Evolutionary conservation across 805 yeast species (phyloP).

Genomic region (Wickerhamomyces sydowiorum): DNA sequence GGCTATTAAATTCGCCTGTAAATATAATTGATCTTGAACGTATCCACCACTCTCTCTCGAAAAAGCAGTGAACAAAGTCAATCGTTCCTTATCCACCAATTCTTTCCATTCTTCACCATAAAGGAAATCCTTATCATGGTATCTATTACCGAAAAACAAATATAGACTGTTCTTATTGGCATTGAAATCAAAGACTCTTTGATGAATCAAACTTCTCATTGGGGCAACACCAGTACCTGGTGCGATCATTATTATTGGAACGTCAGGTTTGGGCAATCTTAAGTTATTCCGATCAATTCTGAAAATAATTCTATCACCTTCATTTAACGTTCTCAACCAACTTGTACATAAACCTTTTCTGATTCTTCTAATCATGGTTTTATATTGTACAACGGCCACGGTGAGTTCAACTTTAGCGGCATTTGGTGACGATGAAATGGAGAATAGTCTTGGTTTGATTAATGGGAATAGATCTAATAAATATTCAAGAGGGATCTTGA

Average conservation of each 20-base stretch:
- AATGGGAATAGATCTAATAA: slow-evolving; percentile 73
- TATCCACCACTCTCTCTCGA: slow-evolving; percentile 56
- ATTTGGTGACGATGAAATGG: slow-evolving; percentile 65
- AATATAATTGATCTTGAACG: slow-evolving; percentile 71
- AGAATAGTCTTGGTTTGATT: slow-evolving; percentile 76
- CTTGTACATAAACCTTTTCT: slow-evolving; percentile 80
- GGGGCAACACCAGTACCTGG: slow-evolving; percentile 99
- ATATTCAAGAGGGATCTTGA: slow-evolving; percentile 71
- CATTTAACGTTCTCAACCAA: slow-evolving; percentile 52
- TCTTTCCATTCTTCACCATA: slow-evolving; percentile 51
- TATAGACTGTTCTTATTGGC: slow-evolving; percentile 29
- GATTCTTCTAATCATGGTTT: slow-evolving; percentile 68
- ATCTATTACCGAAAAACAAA: slow-evolving; percentile 75
- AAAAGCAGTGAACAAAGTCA: slow-evolving; percentile 39
- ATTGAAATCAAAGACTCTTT: slow-evolving; percentile 17
- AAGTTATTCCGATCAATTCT: slow-evolving; percentile 43
- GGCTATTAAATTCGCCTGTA: slow-evolving; percentile 41
- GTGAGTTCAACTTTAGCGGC: slow-evolving; percentile 52
- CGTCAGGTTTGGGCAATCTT: slow-evolving; percentile 25
- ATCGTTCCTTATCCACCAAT: slow-evolving; percentile 26
- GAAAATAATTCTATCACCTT: slow-evolving; percentile 46
- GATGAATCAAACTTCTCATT: slow-evolving; percentile 62
- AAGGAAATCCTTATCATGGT: slow-evolving; percentile 57
- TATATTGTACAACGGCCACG: slow-evolving; percentile 81
- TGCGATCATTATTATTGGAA: slow-evolving; percentile 67